Evolutionary conservation across 306 rosid genomes (phyloP).

Genomic region (Luffa aegyptiaca): DNA sequence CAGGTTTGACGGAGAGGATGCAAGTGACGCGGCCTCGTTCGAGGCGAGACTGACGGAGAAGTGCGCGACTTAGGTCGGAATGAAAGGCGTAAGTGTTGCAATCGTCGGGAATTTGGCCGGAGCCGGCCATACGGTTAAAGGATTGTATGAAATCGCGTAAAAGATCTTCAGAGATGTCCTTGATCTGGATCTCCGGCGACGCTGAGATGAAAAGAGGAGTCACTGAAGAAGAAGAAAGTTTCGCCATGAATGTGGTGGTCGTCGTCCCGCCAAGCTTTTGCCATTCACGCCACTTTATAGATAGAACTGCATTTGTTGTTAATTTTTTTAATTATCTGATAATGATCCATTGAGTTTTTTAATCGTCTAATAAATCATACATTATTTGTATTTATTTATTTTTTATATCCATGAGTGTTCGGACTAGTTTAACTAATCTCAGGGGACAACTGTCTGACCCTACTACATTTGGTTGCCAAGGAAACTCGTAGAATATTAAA

Average conservation of each 20-base stretch:
- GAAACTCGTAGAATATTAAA: no score
- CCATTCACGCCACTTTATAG: background rate
- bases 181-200: conserved; percentile 12
- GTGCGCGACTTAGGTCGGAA: conserved; percentile 17
- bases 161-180: conserved; percentile 6
- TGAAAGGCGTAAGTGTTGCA: conserved; percentile 17
- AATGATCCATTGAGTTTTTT: no score
- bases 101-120: conserved; percentile 15
- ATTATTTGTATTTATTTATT: no score
- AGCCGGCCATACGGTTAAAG: background rate
- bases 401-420: no score
- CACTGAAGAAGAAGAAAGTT: background rate
- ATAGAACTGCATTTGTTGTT: background rate
- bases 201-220: background rate
- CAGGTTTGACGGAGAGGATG: conserved; percentile 25
- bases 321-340: no score
- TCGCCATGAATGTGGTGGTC: conserved; percentile 6
- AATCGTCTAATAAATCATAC: no score
- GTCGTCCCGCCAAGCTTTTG: background rate
- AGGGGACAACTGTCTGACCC: no score
- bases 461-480: no score
- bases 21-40: conserved; percentile 28
- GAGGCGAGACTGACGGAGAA: conserved; percentile 17
- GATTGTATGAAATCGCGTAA: background rate
- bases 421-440: no score